A percentile compares a stretch with the other conserved stretches of the same genome.
Conservation (phyloP, 2,329 filamentous ascomycete genomes). For the Cylindrodendrum hubeiense region DNA sequence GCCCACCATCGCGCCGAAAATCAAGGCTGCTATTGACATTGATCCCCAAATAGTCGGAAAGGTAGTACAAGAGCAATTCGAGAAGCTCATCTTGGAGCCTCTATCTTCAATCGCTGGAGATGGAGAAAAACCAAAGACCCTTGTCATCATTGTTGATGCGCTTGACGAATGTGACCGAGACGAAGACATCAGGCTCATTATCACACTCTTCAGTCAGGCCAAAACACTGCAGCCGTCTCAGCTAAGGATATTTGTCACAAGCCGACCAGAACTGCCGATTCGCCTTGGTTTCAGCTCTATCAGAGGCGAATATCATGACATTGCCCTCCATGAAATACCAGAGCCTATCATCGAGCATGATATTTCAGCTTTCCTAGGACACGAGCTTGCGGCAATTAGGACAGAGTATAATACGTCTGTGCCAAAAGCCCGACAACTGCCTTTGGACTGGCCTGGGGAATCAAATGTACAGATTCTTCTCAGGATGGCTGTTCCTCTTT, state of each 20-base stretch:
- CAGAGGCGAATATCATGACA: conserved; percentile 15
- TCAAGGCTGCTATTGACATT: conserved; percentile 47
- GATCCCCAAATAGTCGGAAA: conserved; percentile 47
- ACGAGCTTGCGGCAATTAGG: not conserved
- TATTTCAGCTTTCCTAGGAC: not conserved
- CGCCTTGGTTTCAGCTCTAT: conserved; percentile 51
- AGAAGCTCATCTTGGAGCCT: conserved; percentile 53
- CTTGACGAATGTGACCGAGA: conserved; percentile 46
- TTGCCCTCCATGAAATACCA: conserved; percentile 53
- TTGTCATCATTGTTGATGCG: conserved; percentile 52
- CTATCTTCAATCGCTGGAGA: conserved; percentile 32
- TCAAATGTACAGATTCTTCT: conserved; percentile 27
- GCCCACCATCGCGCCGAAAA: conserved; percentile 42
- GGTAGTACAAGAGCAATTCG: conserved; percentile 52
- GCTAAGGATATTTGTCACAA: conserved; percentile 55
- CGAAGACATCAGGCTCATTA: conserved; percentile 46
- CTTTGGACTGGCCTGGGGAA: not conserved
- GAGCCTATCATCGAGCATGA: conserved; percentile 37
- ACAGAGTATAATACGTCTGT: not conserved
- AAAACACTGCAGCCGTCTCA: conserved; percentile 24
- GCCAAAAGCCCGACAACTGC: not conserved
- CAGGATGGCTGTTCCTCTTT: conserved; percentile 48
- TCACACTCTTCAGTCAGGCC: conserved; percentile 41
- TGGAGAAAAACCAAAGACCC: not conserved
- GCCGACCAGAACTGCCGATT: conserved; percentile 55